Conservation (phyloP, 768 basidiomycete genomes). For the Rubroboletus satanas region DNA sequence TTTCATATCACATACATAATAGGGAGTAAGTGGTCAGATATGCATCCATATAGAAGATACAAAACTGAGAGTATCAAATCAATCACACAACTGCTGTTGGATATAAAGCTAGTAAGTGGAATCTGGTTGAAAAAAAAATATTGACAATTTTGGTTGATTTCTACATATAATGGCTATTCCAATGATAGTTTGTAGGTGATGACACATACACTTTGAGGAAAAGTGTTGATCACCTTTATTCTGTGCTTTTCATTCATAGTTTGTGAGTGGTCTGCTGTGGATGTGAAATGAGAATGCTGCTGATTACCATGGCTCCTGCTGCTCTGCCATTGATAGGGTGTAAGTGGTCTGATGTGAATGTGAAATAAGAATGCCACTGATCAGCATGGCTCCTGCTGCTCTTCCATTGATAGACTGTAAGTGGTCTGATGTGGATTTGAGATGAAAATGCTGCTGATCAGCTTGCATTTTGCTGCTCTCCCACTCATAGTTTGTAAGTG, state of each 20-base stretch:
- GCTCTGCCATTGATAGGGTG: too few relatives aligned
- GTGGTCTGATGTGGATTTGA: too few relatives aligned
- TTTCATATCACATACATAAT: neutral
- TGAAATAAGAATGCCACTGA: too few relatives aligned
- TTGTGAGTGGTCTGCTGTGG: neutral
- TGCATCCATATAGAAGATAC: neutral
- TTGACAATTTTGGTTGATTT: neutral
- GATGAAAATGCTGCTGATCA: too few relatives aligned
- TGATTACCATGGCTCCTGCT: too few relatives aligned
- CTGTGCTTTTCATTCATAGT: neutral
- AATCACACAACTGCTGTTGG: neutral
- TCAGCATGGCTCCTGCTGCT: too few relatives aligned
- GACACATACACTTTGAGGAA: too few relatives aligned
- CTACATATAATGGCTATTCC: neutral
- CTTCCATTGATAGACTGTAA: too few relatives aligned
- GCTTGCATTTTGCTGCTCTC: too few relatives aligned
- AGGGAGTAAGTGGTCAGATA: neutral
- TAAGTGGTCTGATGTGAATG: too few relatives aligned
- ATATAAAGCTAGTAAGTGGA: neutral
- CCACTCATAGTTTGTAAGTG: too few relatives aligned
- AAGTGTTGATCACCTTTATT: neutral
- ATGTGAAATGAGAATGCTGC: too few relatives aligned
- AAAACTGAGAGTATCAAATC: neutral
- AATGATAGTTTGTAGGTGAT: neutral
- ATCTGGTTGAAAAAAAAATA: neutral